Percentiles rank a stretch among this genome's conserved stretches.
phyloP scores from a whole-genome alignment of 306 rosid species.

The Acmispon strigosus region DNA sequence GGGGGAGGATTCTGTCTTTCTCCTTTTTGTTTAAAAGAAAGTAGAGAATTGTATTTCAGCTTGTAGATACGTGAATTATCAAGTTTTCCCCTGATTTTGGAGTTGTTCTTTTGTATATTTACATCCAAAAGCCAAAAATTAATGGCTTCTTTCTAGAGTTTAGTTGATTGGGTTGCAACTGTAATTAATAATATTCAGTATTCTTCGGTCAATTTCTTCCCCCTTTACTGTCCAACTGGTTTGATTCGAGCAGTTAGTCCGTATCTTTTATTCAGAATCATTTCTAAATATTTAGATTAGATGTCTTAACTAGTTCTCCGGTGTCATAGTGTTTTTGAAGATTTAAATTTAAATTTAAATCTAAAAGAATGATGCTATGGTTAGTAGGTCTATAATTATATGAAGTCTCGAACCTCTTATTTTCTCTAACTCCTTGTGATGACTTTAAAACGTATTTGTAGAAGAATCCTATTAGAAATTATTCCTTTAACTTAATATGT shows the following conservation, averaged over 20 bases:
- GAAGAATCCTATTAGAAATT: background rate
- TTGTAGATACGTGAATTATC: constrained; percentile 5
- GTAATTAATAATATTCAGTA: constrained; percentile 10
- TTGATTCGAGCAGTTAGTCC: background rate
- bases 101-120: background rate
- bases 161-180: background rate
- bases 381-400: background rate
- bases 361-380: background rate
- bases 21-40: background rate
- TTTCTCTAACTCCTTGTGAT: background rate
- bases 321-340: background rate
- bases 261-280: background rate
- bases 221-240: background rate
- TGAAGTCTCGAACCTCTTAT: background rate
- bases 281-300: background rate
- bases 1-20: constrained; percentile 1
- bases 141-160: constrained; percentile 1
- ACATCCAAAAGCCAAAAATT: background rate
- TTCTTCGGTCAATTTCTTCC: background rate
- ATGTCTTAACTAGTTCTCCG: background rate
- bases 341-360: background rate
- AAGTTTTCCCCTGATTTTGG: background rate
- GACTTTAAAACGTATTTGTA: background rate
- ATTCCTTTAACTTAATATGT: background rate
- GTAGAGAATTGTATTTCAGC: background rate